Evolutionary conservation across 1,284 basidiomycete species (phyloP), one percentile per base, ranked within the genome.

Genomic region (Ceratobasidium papillatum): DNA sequence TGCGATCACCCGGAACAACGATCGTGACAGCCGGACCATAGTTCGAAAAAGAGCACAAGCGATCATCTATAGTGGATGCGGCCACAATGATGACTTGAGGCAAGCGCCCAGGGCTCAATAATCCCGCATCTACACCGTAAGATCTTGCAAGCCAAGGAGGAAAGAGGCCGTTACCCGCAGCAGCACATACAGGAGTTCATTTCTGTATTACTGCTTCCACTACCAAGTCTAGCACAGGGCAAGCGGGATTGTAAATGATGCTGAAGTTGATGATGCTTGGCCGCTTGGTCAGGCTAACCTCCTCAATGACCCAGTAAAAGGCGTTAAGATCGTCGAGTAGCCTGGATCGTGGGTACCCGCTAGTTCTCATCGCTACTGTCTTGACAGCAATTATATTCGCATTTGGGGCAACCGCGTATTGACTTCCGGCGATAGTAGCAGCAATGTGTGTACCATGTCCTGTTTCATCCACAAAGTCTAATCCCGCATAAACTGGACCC

Each of bases 361-460:
- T 97, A 80, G 95, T 93, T 66, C 92, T 90, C 38, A 95, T 94
- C 66, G 99, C 89, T 22, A 99, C 98, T 5, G 25, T 30, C 88
- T 99, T 99, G 85, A 99, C 96, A 64, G 97, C 98, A 78, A 95
- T 90, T 77, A 99, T 87, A 36, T 34, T 27, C 8, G 72, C 59
- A 9, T 52, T 41, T 19, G 27, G 30, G 30, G 62, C 45, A 36
- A 74, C 72, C n/a, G 62, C 72, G 22, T 58, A 64, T n/a, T 19
- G 73, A 19, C 7, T 27, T 32, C 75, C 71, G 49, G 19, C 75
- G 69, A 76, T 66, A 14, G 72, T 76, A 4, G 59, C 75, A 25
- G 62, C 30, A 22, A 65, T 47, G 41, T 76, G 75, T 30, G 75
- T 73, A 17, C 75, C 75, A 36, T 76, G 75, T 11, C 75, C 75